These are phyloP conservation scores for Syzygium aromaticum DNA, from an alignment of 345 rosid genomes.

Conservation along the genomic window DNA sequence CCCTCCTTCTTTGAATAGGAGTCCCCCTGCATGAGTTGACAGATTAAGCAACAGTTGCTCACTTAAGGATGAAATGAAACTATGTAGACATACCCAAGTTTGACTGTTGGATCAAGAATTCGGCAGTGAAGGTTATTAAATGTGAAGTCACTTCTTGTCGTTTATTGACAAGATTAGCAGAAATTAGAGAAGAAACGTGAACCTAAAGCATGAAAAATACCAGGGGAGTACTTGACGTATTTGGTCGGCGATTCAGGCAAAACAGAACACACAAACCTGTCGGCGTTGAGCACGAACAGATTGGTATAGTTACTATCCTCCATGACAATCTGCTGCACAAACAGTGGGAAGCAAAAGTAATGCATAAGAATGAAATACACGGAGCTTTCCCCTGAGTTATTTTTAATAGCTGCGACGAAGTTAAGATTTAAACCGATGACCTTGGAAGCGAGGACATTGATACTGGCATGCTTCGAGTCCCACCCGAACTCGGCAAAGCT, in stretches of 20 bases:
- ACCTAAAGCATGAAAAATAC: conserved; percentile 1
- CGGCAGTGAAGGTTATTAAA: background rate
- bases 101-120: background rate
- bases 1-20: conserved; percentile 34
- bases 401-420: background rate
- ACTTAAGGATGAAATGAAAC: background rate
- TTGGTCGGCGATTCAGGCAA: conserved; percentile 50
- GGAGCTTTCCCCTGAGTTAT: background rate
- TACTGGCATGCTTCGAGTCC: conserved; percentile 77
- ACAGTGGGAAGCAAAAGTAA: background rate
- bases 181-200: background rate
- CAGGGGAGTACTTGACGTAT: conserved; percentile 36
- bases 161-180: background rate
- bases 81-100: background rate
- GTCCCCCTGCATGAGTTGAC: conserved; percentile 27
- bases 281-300: conserved; percentile 19
- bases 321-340: conserved; percentile 9
- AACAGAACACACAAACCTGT: conserved; percentile 30
- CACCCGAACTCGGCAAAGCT: conserved; percentile 55
- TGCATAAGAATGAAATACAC: background rate
- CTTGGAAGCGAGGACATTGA: conserved; percentile 61
- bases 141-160: background rate
- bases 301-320: background rate
- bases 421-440: conserved; percentile 11
- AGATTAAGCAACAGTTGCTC: background rate